phyloP scores from a whole-genome alignment of 2,329 filamentous ascomycete species.

The Penicillium sp. region DNA sequence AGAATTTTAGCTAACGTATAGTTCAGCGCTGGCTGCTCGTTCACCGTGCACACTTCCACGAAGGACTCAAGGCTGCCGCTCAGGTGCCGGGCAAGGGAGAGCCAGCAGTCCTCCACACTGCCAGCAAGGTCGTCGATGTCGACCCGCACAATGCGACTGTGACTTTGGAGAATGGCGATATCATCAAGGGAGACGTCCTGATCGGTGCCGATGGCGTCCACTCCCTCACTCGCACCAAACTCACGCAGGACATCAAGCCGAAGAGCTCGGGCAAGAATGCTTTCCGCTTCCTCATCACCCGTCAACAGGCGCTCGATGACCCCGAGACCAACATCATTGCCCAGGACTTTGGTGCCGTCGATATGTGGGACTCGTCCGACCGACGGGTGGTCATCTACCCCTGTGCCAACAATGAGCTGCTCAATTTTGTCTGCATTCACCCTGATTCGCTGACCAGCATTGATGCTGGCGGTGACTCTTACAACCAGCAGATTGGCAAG shows the following conservation, averaged over 20 bases:
- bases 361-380: constrained; percentile 49
- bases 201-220: constrained; percentile 59
- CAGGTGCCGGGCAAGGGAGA: constrained; percentile 38
- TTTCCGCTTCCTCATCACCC: constrained; percentile 58
- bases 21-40: constrained; percentile 52
- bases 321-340: constrained; percentile 43
- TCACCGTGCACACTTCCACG: constrained; percentile 58
- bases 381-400: constrained; percentile 52
- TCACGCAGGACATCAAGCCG: constrained; percentile 36
- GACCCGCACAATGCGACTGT: constrained; percentile 46
- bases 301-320: constrained; percentile 45
- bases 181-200: constrained; percentile 51
- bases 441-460: constrained; percentile 40
- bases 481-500: constrained; percentile 28
- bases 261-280: constrained; percentile 57
- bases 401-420: constrained; percentile 47
- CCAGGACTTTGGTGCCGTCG: constrained; percentile 41
- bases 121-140: constrained; percentile 48
- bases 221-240: constrained; percentile 29
- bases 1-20: not conserved
- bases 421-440: constrained; percentile 58
- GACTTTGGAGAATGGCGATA: constrained; percentile 49
- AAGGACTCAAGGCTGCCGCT: constrained; percentile 52
- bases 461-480: constrained; percentile 43
- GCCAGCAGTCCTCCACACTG: constrained; percentile 46